Percentiles rank a stretch among this genome's conserved stretches.
Conservation (phyloP, 2,329 filamentous ascomycete species). For the Raffaelea deltoideospora region DNA sequence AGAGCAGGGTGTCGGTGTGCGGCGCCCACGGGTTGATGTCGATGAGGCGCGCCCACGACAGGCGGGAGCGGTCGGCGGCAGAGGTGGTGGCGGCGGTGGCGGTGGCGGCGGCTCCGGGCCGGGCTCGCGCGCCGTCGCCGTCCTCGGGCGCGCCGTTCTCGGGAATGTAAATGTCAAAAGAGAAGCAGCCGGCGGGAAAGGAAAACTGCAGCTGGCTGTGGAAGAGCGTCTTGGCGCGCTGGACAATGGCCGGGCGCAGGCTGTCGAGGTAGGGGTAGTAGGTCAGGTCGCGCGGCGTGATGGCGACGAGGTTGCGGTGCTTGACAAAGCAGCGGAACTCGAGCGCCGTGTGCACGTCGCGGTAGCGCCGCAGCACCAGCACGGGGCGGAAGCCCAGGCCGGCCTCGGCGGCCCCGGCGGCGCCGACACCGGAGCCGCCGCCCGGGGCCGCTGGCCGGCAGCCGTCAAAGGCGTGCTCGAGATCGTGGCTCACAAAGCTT, state of each 20-base stretch:
- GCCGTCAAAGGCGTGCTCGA: slow-evolving; percentile 81
- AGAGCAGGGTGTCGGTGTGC: slow-evolving; percentile 76
- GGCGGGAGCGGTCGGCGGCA: slow-evolving; percentile 27
- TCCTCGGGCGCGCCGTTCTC: slow-evolving; percentile 34
- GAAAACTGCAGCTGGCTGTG: slow-evolving; percentile 54
- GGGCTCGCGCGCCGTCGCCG: slow-evolving; percentile 2
- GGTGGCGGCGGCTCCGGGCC: no score
- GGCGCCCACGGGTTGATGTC: slow-evolving; percentile 94
- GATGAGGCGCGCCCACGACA: slow-evolving; percentile 68
- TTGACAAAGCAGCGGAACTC: slow-evolving; percentile 96
- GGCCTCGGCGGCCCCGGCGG: slow-evolving; percentile 14
- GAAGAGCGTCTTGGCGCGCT: slow-evolving; percentile 65
- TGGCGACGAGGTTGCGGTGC: slow-evolving; percentile 60
- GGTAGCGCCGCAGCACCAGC: slow-evolving; percentile 75
- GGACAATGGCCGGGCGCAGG: slow-evolving; percentile 49
- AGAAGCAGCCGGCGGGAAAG: slow-evolving; percentile 73
- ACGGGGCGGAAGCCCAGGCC: slow-evolving; percentile 49
- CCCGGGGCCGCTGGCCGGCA: slow-evolving; percentile 1
- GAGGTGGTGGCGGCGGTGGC: slow-evolving; percentile 32
- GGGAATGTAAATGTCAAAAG: slow-evolving; percentile 87
- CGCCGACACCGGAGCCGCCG: neutral
- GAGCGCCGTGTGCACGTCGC: slow-evolving; percentile 75
- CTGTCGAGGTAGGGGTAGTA: slow-evolving; percentile 66
- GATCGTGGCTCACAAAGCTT: slow-evolving; percentile 85
- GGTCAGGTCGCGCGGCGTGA: slow-evolving; percentile 82